These are phyloP conservation scores for Lactarius quietus DNA, from an alignment of 768 basidiomycete genomes.

Conservation along the genomic window DNA sequence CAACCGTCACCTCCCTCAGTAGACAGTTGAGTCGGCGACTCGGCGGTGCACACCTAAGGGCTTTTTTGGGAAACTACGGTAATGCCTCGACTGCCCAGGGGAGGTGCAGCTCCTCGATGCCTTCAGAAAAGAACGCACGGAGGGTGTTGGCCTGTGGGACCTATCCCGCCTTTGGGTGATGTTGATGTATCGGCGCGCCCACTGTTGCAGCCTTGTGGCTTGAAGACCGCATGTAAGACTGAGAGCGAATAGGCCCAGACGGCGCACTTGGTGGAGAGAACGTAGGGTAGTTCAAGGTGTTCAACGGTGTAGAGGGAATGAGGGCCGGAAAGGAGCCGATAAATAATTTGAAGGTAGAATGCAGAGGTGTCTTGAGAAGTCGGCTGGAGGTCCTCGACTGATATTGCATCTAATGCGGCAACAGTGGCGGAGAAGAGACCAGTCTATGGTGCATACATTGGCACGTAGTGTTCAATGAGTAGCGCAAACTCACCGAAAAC, in stretches of 20 bases:
- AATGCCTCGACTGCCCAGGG: slow-evolving; percentile 2
- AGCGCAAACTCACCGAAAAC: background rate
- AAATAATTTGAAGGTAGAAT: slow-evolving; percentile 5
- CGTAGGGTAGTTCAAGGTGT: background rate
- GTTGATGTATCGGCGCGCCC: slow-evolving; percentile 4
- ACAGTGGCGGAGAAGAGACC: background rate
- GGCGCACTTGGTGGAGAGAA: slow-evolving; percentile 3
- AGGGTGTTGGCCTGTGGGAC: background rate
- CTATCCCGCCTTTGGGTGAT: background rate
- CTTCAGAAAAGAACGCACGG: slow-evolving; percentile 5
- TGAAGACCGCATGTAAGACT: slow-evolving; percentile 6
- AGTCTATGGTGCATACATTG: background rate
- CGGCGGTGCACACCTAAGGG: no score
- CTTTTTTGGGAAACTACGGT: no score
- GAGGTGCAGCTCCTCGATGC: background rate
- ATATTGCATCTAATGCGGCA: background rate
- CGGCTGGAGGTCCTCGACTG: background rate
- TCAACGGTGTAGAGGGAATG: background rate
- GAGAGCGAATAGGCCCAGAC: slow-evolving; percentile 9
- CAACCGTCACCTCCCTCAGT: background rate
- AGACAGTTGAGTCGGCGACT: slow-evolving; percentile 12
- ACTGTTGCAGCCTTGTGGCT: slow-evolving; percentile 12
- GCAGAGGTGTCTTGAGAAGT: slow-evolving; percentile 2
- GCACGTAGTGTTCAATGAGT: background rate
- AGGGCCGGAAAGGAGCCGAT: background rate